Conservation (phyloP, 2,329 filamentous ascomycete genomes). For the Exserohilum turcica region DNA sequence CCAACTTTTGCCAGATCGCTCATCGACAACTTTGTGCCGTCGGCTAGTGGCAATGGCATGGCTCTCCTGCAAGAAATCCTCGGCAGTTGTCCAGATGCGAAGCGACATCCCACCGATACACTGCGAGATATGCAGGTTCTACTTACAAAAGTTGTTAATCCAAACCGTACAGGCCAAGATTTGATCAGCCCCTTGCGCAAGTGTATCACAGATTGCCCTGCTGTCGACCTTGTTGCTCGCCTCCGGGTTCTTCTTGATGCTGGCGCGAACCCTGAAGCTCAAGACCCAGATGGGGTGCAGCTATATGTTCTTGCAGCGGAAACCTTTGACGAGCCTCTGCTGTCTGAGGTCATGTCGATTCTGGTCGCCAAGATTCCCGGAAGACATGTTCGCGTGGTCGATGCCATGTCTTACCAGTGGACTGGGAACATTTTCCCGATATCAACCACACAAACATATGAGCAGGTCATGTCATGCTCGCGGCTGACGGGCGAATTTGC, state of each 20-base stretch:
- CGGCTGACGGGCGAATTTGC: slow-evolving; percentile 27
- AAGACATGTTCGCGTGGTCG: slow-evolving; percentile 11
- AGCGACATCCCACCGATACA: slow-evolving; percentile 38
- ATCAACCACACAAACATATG: slow-evolving; percentile 24
- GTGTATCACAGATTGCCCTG: slow-evolving; percentile 35
- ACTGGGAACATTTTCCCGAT: slow-evolving; percentile 36
- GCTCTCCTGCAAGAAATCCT: slow-evolving; percentile 38
- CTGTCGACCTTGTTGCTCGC: slow-evolving; percentile 35
- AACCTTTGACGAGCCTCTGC: slow-evolving; percentile 33
- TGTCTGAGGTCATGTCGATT: slow-evolving; percentile 30
- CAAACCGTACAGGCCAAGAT: slow-evolving; percentile 26
- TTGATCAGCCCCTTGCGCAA: slow-evolving; percentile 30
- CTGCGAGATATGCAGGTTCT: slow-evolving; percentile 39
- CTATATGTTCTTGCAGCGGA: slow-evolving; percentile 37
- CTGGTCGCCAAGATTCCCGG: slow-evolving; percentile 34
- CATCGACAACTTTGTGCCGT: slow-evolving; percentile 25
- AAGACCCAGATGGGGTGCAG: slow-evolving; percentile 24
- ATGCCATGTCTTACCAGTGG: slow-evolving; percentile 25
- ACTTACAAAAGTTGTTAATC: slow-evolving; percentile 33
- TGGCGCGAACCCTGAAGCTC: slow-evolving; percentile 39
- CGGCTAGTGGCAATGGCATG: slow-evolving; percentile 19
- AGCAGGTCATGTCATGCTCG: slow-evolving; percentile 31
- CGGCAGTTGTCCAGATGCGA: slow-evolving; percentile 37
- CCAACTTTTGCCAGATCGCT: slow-evolving; percentile 30
- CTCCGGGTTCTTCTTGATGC: slow-evolving; percentile 32